phyloP scores from a whole-genome alignment of 2,329 filamentous ascomycete genomes.

The Colletotrichum incanum region DNA sequence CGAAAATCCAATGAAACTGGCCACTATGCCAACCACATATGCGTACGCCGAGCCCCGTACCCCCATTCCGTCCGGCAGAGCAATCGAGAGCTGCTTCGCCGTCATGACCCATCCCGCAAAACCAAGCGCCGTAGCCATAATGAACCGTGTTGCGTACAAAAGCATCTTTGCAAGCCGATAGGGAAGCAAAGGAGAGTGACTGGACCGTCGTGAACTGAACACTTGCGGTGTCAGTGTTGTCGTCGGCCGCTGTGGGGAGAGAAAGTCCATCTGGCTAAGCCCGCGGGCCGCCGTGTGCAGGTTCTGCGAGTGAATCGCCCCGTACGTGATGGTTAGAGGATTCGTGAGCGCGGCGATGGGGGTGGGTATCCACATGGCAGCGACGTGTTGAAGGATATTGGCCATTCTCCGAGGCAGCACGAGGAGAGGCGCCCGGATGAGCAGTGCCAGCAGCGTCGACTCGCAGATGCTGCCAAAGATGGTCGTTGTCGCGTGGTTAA shows the following conservation, averaged over 20 bases:
- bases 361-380: conserved; percentile 86
- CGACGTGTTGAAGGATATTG: conserved; percentile 78
- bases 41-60: conserved; percentile 90
- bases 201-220: conserved; percentile 55
- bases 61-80: conserved; percentile 66
- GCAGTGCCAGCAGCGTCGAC: conserved; percentile 84
- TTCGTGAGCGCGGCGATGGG: conserved; percentile 90
- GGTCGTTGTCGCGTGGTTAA: conserved; percentile 85
- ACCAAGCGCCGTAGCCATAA: conserved; percentile 91
- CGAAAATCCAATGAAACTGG: conserved; percentile 95
- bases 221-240: conserved; percentile 77
- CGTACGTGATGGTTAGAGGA: conserved; percentile 91
- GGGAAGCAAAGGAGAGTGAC: conserved; percentile 72
- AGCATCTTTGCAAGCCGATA: conserved; percentile 94
- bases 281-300: conserved; percentile 84
- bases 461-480: conserved; percentile 95
- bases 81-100: conserved; percentile 81
- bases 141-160: conserved; percentile 89
- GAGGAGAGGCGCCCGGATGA: conserved; percentile 88
- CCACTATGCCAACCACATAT: conserved; percentile 93
- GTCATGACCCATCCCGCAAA: conserved; percentile 98
- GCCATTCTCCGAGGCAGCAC: conserved; percentile 82
- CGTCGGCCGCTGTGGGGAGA: conserved; percentile 80
- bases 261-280: conserved; percentile 85
- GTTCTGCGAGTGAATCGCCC: conserved; percentile 91